Conservation (phyloP, 2,329 filamentous ascomycete genomes). For the Aureobasidium sp. region DNA sequence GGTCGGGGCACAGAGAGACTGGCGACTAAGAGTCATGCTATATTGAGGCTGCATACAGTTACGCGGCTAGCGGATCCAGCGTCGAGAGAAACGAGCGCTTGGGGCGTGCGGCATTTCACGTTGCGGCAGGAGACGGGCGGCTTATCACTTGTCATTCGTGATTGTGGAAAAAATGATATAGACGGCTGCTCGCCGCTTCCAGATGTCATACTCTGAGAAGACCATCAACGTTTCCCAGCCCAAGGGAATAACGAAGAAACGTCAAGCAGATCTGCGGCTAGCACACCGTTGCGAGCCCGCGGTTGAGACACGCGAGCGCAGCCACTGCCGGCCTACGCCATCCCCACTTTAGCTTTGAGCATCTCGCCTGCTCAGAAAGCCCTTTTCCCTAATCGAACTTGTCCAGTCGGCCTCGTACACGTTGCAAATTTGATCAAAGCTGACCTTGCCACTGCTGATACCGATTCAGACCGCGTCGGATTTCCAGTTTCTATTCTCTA, state of each 20-base stretch:
- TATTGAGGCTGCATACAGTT: slow-evolving; percentile 6
- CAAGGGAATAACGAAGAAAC: slow-evolving; percentile 1
- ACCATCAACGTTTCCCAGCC: not conserved
- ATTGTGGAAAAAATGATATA: not conserved
- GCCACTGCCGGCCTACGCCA: slow-evolving; percentile 14
- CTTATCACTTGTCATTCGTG: not conserved
- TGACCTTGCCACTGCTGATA: slow-evolving; percentile 7
- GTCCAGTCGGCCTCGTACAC: slow-evolving; percentile 9
- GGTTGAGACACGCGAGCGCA: slow-evolving; percentile 13
- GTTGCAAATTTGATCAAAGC: slow-evolving; percentile 10
- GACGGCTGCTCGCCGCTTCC: not conserved
- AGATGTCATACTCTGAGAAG: not conserved
- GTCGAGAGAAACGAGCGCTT: not conserved
- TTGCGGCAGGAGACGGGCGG: slow-evolving; percentile 1
- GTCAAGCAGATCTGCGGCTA: slow-evolving; percentile 4
- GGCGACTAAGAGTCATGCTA: slow-evolving; percentile 10
- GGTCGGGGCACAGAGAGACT: not conserved
- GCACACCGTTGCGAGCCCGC: slow-evolving; percentile 6
- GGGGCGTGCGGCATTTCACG: slow-evolving; percentile 1
- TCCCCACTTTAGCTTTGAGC: slow-evolving; percentile 5
- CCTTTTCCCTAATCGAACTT: not conserved
- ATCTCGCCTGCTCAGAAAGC: slow-evolving; percentile 8
- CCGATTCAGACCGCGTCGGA: not conserved
- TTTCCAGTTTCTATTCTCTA: not conserved
- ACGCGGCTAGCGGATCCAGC: slow-evolving; percentile 4